Percentiles rank a stretch among this genome's conserved stretches.
Evolutionary conservation across 805 yeast species (phyloP).

Genomic region (Pichia gijzeniarum): DNA sequence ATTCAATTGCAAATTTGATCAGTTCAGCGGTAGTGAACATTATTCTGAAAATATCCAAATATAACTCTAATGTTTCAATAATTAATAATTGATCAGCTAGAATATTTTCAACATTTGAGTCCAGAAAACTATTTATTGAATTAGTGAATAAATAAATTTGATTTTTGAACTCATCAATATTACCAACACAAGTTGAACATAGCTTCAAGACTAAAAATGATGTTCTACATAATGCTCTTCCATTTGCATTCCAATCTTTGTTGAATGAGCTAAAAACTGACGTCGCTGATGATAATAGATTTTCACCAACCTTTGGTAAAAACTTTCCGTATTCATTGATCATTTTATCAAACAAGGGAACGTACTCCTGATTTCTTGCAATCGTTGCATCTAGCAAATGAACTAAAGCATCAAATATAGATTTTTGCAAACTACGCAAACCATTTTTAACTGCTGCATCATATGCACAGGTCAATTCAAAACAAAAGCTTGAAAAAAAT

Average conservation of each 20-base stretch:
- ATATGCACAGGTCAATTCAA: slow-evolving; percentile 30
- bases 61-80: slow-evolving; percentile 53
- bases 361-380: slow-evolving; percentile 60
- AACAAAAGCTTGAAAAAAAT: slow-evolving; percentile 52
- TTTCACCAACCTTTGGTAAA: slow-evolving; percentile 47
- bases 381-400: slow-evolving; percentile 56
- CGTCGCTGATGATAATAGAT: slow-evolving; percentile 41
- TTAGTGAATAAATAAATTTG: slow-evolving; percentile 28
- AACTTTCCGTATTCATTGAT: slow-evolving; percentile 28
- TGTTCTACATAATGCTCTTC: slow-evolving; percentile 59
- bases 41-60: slow-evolving; percentile 38
- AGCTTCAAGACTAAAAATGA: slow-evolving; percentile 45
- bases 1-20: slow-evolving; percentile 35
- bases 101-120: slow-evolving; percentile 39
- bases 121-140: slow-evolving; percentile 38
- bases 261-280: slow-evolving; percentile 42
- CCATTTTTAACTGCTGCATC: slow-evolving; percentile 19
- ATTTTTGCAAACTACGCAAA: slow-evolving; percentile 24
- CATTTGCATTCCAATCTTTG: slow-evolving; percentile 53
- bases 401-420: slow-evolving; percentile 49
- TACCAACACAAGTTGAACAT: slow-evolving; percentile 22
- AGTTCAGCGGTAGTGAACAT: slow-evolving; percentile 35
- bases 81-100: slow-evolving; percentile 59
- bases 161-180: slow-evolving; percentile 12
- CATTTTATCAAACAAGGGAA: slow-evolving; percentile 49